Percentiles rank a stretch among this genome's conserved stretches.
phyloP scores from a whole-genome alignment of 768 basidiomycete genomes.

The Panaeolus cyanescens region DNA sequence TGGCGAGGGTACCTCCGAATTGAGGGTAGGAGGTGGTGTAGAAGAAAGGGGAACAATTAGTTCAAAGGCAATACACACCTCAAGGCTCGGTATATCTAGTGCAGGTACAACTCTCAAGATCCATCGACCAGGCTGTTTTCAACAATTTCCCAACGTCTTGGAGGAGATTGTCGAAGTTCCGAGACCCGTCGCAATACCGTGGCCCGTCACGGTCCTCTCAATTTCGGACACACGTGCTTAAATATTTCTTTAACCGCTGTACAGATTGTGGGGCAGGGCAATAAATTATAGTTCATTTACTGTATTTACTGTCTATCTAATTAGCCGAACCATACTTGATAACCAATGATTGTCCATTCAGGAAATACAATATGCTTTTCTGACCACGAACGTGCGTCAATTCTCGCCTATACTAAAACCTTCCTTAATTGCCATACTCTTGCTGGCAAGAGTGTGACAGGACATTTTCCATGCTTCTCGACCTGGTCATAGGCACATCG shows the following conservation, averaged over 20 bases:
- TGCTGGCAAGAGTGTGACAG: slow-evolving; percentile 80
- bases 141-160: slow-evolving; percentile 11
- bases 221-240: slow-evolving; percentile 26
- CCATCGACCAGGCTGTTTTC: slow-evolving; percentile 21
- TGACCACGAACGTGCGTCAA: slow-evolving; percentile 51
- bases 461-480: slow-evolving; percentile 77
- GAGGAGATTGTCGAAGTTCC: slow-evolving; percentile 12
- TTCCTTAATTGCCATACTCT: slow-evolving; percentile 85
- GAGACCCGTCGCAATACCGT: neutral
- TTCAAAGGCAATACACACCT: slow-evolving; percentile 16
- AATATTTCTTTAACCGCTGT: slow-evolving; percentile 4
- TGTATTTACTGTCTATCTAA: neutral
- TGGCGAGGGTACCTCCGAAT: slow-evolving; percentile 14
- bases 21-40: slow-evolving; percentile 5
- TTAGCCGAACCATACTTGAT: slow-evolving; percentile 13
- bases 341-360: slow-evolving; percentile 21
- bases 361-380: neutral
- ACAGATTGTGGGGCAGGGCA: neutral
- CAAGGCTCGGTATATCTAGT: slow-evolving; percentile 28
- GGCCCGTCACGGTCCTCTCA: slow-evolving; percentile 13
- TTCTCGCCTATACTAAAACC: slow-evolving; percentile 63
- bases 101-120: slow-evolving; percentile 16
- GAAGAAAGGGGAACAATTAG: slow-evolving; percentile 7
- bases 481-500: slow-evolving; percentile 86
- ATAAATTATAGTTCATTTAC: neutral